Base-by-base conservation (phyloP, 139 green algal species). In the Haematococcus lacustris region DNA sequence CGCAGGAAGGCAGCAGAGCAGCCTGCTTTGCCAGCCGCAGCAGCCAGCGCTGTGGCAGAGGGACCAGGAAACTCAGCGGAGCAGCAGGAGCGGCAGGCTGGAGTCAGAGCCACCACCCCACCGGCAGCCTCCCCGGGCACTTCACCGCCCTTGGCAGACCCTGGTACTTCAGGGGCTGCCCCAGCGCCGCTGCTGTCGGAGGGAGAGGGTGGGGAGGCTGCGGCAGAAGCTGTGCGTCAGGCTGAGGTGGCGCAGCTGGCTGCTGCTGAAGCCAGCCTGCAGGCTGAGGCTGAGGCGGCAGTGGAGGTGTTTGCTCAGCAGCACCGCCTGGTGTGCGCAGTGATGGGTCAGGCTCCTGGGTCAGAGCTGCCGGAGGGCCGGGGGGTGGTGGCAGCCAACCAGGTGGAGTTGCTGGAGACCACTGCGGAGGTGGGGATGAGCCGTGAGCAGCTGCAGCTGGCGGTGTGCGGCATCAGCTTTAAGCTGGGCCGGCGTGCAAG, bases 381-480 rank as follows among this genome's bases (percentile, higher is more conserved):
- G 2, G 47, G 68, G 5, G 1, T 51, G 23, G n/a, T 35, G 3
- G n/a, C n/a, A n/a, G n/a, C n/a, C 47, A 43, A 32, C n/a, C 38
- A 66, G 40, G 13, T 59, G 23, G 43, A 51, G 35, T 68, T 70
- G 50, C 68, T 51, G 68, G 37, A 47, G 47, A 32, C 39, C 30
- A 7, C 30, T 43, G 67, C n/a, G 32, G 43, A 47, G 2, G 43
- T 2, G 1, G 40, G 43, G 2, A 40, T 51, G 7, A 64, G n/a
- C 70, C 28, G n/a, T 32, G 77, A 76, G 30, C 51, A 61, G 67
- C 37, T 63, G 25, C 67, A 70, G 53, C 71, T 65, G 32, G 73
- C 41, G 13, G 78, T 81, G 26, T 76, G 78, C 28, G 87, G 87
- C 51, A 70, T 91, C 33, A n/a, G n/a, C n/a, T 92, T 85, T 57